Evolutionary conservation across 1,139 yeast genomes (phyloP).

Genomic region (Saccharomyces hybrid): DNA sequence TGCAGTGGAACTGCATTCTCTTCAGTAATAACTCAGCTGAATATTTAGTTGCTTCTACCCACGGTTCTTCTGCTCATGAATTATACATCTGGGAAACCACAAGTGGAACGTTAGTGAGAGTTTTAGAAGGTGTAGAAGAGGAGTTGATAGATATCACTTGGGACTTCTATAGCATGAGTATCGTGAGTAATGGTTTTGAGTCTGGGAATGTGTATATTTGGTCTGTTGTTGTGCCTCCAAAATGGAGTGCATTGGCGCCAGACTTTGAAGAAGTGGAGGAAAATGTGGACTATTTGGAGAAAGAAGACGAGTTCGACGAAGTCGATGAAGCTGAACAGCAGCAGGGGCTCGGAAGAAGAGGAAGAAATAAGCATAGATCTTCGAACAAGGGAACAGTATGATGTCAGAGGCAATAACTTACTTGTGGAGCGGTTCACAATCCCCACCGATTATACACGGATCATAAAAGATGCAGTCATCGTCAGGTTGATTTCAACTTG

Average conservation of each 20-base stretch:
- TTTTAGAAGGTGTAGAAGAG: constrained; percentile 87
- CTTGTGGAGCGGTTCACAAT: constrained; percentile 21
- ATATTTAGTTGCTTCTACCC: constrained; percentile 79
- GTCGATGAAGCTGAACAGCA: constrained; percentile 55
- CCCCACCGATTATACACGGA: constrained; percentile 30
- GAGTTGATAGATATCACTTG: constrained; percentile 78
- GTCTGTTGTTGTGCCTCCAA: constrained; percentile 78
- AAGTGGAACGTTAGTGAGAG: constrained; percentile 79
- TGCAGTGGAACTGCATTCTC: constrained; percentile 82
- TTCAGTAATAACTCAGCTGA: constrained; percentile 75
- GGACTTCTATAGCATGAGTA: constrained; percentile 68
- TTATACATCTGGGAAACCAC: constrained; percentile 89
- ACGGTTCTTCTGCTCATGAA: constrained; percentile 80
- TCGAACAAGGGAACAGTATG: constrained; percentile 49
- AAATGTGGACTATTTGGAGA: constrained; percentile 78
- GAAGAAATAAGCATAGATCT: constrained; percentile 70
- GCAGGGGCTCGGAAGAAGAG: constrained; percentile 55
- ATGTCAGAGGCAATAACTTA: constrained; percentile 52
- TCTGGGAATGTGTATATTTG: constrained; percentile 77
- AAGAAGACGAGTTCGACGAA: constrained; percentile 88
- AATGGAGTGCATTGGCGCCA: constrained; percentile 96
- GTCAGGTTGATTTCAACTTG: background rate
- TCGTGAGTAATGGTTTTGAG: constrained; percentile 85
- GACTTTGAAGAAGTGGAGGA: constrained; percentile 94
- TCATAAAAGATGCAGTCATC: constrained; percentile 19